These are phyloP conservation scores for Plectosphaerella cucumerina DNA, from an alignment of 2,329 filamentous ascomycete species.

Conservation along the genomic window DNA sequence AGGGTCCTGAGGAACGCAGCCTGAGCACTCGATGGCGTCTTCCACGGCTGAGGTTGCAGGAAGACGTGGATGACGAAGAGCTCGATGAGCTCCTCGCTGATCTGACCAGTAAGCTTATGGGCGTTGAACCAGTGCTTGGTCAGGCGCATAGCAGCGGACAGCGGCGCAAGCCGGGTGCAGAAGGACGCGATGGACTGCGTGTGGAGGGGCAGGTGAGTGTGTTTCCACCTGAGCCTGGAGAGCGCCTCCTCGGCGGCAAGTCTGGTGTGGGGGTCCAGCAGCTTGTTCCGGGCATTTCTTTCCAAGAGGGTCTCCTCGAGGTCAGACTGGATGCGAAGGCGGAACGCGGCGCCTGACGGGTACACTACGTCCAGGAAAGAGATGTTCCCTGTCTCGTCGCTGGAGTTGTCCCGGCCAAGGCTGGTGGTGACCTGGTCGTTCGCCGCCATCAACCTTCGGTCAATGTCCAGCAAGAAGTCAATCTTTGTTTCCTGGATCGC, in stretches of 20 bases:
- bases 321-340: slow-evolving; percentile 84
- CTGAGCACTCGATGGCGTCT: slow-evolving; percentile 68
- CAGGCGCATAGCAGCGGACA: slow-evolving; percentile 79
- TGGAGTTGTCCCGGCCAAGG: slow-evolving; percentile 76
- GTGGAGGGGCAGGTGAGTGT: slow-evolving; percentile 69
- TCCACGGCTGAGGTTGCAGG: slow-evolving; percentile 77
- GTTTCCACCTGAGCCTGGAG: slow-evolving; percentile 65
- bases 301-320: slow-evolving; percentile 79
- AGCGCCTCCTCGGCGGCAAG: slow-evolving; percentile 69
- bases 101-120: slow-evolving; percentile 74
- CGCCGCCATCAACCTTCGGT: slow-evolving; percentile 61
- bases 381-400: slow-evolving; percentile 66
- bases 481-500: slow-evolving; percentile 94
- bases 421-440: slow-evolving; percentile 60
- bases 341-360: slow-evolving; percentile 68
- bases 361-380: slow-evolving; percentile 81
- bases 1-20: slow-evolving; percentile 81
- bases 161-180: slow-evolving; percentile 72
- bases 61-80: slow-evolving; percentile 76
- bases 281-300: slow-evolving; percentile 71
- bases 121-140: slow-evolving; percentile 85
- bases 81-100: slow-evolving; percentile 79
- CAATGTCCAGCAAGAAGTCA: slow-evolving; percentile 78
- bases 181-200: slow-evolving; percentile 77
- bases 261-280: slow-evolving; percentile 57